These are phyloP conservation scores for Calycina marina DNA, from an alignment of 2,329 filamentous ascomycete species.

Conservation along the genomic window DNA sequence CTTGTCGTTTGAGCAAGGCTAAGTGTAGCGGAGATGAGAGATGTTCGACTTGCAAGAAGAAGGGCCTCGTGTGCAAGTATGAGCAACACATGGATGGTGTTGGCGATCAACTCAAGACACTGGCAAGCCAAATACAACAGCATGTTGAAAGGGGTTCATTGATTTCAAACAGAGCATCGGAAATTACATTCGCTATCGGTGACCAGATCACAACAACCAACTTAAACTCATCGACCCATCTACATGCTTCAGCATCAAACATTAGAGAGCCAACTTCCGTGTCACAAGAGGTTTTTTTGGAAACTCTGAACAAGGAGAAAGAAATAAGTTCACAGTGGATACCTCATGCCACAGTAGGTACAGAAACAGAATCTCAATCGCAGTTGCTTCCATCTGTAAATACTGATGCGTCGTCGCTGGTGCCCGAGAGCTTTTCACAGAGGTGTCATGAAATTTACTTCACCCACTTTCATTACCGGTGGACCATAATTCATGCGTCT, in stretches of 20 bases:
- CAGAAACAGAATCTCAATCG: not conserved
- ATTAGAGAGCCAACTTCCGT: not conserved
- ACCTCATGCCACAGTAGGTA: conserved; percentile 7
- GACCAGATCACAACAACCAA: not conserved
- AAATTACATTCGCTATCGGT: not conserved
- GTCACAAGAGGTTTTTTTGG: too few species aligned
- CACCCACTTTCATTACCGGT: conserved; percentile 27
- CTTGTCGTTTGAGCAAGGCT: conserved; percentile 31
- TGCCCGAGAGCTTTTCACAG: conserved; percentile 7
- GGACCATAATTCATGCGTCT: conserved; percentile 28
- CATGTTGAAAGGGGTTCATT: not conserved
- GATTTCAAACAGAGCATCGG: not conserved
- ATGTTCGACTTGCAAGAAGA: conserved; percentile 27
- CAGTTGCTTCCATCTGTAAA: not conserved
- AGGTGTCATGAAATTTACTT: conserved; percentile 24
- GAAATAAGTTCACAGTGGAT: conserved; percentile 5
- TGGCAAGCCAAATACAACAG: not conserved
- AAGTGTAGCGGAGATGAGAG: conserved; percentile 28
- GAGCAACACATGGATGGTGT: conserved; percentile 1
- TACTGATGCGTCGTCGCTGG: not conserved
- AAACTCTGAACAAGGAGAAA: not conserved
- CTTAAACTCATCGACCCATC: not conserved
- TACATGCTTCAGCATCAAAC: not conserved
- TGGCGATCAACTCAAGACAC: not conserved
- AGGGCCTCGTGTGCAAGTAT: conserved; percentile 26